Evolutionary conservation across 1,139 yeast species (phyloP), one percentile per base, ranked within the genome.

Genomic region (Diutina rugosa): DNA sequence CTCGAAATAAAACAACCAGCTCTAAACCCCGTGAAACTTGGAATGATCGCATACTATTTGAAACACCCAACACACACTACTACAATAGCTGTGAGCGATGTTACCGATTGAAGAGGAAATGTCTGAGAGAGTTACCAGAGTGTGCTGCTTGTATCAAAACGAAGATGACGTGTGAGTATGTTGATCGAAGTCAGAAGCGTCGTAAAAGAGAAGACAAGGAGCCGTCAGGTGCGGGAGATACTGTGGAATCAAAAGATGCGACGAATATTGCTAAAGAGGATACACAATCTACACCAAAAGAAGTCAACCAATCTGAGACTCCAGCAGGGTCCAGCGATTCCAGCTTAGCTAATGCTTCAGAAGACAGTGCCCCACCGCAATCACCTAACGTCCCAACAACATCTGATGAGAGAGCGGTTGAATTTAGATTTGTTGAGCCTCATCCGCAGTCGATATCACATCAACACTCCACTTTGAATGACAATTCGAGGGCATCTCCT

Each of bases 21-120:
- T 30, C 51, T 4, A 47, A 47, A 47, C 7, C 12, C 12, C 18
- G 14, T 5, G 38, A n/a, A 8, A 10, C 29, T 8, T 10, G 8
- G 29, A 38, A 28, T 1, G 38, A 29, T 14, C 18, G 28, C 14
- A 2, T n/a, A 10, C 26, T 7, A 30, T 26, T 49, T 16, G 53
- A 32, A 32, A 28, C 18, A 32, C 28, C 29, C 1, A 44, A 30
- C 9, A 30, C 53, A 9, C 53, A 49, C 14, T 44, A 49, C 44
- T 44, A 38, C 8, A 49, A 32, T 32, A 49, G 45, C 53, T 49
- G 53, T 32, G 45, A 49, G 16, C 53, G 53, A 12, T 49, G 53
- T 38, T 49, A 49, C 45, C 53, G 53, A 14, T 38, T 49, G 12
- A 49, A 49, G n/a, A 49, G 32, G n/a, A 49, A 49, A 38, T 49